phyloP scores from a whole-genome alignment of 306 rosid species.

The Begonia peltatifolia region DNA sequence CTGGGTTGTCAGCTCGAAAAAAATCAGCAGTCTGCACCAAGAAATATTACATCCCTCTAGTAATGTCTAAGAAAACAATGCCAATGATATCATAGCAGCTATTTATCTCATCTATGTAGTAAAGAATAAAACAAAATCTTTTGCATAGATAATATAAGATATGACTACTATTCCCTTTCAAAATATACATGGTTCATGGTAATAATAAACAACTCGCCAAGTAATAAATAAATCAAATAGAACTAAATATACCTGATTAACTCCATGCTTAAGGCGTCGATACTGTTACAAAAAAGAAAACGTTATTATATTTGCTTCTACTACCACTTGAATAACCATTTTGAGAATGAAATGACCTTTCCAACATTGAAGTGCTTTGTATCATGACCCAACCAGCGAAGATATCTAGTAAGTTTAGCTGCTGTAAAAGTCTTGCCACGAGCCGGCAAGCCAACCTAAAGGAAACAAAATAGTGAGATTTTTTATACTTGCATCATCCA shows the following conservation, averaged over 20 bases:
- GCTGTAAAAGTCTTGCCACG: constrained; percentile 99
- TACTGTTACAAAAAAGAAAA: constrained; percentile 42
- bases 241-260: constrained; percentile 55
- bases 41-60: background rate
- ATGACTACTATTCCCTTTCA: too few species aligned
- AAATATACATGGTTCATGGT: too few species aligned
- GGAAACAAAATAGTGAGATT: constrained; percentile 16
- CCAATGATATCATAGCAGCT: constrained; percentile 8
- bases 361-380: constrained; percentile 99
- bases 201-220: too few species aligned
- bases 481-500: background rate
- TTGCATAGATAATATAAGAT: too few species aligned
- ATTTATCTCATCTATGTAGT: too few species aligned
- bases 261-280: constrained; percentile 96
- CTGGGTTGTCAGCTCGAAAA: constrained; percentile 94
- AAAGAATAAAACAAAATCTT: too few species aligned
- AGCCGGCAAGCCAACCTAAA: constrained; percentile 97
- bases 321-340: background rate
- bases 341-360: constrained; percentile 58
- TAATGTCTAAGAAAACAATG: too few species aligned
- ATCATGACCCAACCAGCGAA: constrained; percentile 97
- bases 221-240: background rate
- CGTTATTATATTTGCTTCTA: constrained; percentile 3
- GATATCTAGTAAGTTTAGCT: constrained; percentile 96
- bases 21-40: constrained; percentile 80